A percentile compares a stretch with the other conserved stretches of the same genome.
These are phyloP conservation scores for Salinomyces thailandicus DNA, from an alignment of 2,329 filamentous ascomycete genomes.

Conservation along the genomic window DNA sequence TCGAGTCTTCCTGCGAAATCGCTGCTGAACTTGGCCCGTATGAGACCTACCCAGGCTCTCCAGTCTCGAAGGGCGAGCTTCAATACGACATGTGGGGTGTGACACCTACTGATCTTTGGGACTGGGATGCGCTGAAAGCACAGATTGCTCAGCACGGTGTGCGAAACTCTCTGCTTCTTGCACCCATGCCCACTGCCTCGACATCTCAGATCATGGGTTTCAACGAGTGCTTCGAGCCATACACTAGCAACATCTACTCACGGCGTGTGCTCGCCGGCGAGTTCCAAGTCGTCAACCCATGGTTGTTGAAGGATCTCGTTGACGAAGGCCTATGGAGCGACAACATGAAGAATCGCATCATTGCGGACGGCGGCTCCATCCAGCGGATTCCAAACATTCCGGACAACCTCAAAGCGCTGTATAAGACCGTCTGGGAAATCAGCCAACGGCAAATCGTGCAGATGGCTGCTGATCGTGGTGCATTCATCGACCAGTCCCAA, in stretches of 20 bases:
- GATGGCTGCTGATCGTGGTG: constrained; percentile 96
- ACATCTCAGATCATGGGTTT: constrained; percentile 97
- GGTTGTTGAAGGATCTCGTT: constrained; percentile 94
- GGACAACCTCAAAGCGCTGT: constrained; percentile 86
- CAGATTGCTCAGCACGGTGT: constrained; percentile 88
- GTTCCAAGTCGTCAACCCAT: constrained; percentile 99
- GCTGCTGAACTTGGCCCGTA: constrained; percentile 78
- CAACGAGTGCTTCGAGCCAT: constrained; percentile 99
- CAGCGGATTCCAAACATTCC: constrained; percentile 97
- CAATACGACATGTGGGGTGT: constrained; percentile 99
- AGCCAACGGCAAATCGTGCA: constrained; percentile 90
- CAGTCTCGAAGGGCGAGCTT: constrained; percentile 86
- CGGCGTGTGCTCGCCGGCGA: constrained; percentile 95
- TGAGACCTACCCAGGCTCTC: constrained; percentile 82
- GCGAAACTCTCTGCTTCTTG: constrained; percentile 88
- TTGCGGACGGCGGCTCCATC: constrained; percentile 87
- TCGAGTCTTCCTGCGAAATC: constrained; percentile 80
- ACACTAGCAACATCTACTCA: constrained; percentile 99
- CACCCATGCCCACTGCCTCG: constrained; percentile 94
- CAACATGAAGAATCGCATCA: constrained; percentile 99
- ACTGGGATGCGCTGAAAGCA: constrained; percentile 81
- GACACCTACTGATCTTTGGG: constrained; percentile 88
- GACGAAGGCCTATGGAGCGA: constrained; percentile 98
- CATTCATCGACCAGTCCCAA: constrained; percentile 98
- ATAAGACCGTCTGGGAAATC: constrained; percentile 99